These are phyloP conservation scores for Dimocarpus longan DNA, from an alignment of 345 rosid species.

Conservation along the genomic window DNA sequence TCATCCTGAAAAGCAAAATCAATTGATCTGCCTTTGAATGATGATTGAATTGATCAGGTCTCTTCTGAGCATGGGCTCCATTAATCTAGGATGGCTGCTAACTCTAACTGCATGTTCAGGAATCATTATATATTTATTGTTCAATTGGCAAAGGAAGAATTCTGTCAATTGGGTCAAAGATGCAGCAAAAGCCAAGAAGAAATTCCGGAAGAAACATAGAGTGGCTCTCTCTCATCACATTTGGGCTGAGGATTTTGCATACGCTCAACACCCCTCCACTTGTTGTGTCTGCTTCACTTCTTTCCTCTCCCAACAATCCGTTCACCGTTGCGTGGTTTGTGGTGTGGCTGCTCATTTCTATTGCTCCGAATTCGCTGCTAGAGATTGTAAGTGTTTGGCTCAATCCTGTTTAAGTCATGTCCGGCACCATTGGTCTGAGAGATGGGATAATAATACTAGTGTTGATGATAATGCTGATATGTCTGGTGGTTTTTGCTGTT, in stretches of 20 bases:
- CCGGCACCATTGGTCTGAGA: conserved; percentile 68
- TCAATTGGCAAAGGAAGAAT: conserved; percentile 60
- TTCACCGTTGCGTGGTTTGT: conserved; percentile 59
- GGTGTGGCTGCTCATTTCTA: conserved; percentile 67
- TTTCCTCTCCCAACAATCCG: conserved; percentile 41
- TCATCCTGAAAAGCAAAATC: no score
- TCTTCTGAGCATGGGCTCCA: conserved; percentile 31
- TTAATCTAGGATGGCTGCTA: conserved; percentile 51
- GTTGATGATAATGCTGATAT: conserved; percentile 58
- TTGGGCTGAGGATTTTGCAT: conserved; percentile 60
- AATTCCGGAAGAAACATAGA: conserved; percentile 55
- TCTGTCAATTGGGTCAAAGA: conserved; percentile 64
- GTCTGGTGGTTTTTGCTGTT: conserved; percentile 58
- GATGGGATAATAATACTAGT: conserved; percentile 47
- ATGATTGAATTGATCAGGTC: conserved; percentile 55
- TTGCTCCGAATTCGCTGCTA: conserved; percentile 63
- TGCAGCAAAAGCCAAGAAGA: conserved; percentile 61
- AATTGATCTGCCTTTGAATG: no score
- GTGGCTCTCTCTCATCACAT: conserved; percentile 62
- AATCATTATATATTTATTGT: conserved; percentile 41
- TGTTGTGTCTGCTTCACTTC: conserved; percentile 66
- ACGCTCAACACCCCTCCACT: conserved; percentile 49
- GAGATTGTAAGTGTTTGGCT: conserved; percentile 66
- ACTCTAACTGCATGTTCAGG: conserved; percentile 45
- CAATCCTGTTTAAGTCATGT: conserved; percentile 59